Base-by-base conservation (phyloP, 2,329 filamentous ascomycete species). In the Coniochaeta sp. region DNA sequence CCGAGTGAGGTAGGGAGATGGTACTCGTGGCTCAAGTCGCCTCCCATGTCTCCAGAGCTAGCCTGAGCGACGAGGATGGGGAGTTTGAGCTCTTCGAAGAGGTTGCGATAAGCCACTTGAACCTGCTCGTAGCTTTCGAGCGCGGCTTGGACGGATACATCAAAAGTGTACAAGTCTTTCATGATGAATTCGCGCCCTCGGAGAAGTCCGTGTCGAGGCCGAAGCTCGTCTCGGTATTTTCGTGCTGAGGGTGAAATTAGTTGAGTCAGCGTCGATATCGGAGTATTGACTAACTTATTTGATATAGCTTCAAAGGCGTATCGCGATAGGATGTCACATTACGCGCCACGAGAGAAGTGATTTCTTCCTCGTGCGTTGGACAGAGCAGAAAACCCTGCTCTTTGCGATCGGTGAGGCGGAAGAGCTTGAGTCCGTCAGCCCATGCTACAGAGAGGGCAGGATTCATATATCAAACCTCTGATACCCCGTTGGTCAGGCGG, bases 121-220 rank as follows among this genome's bases (percentile, higher is more conserved):
- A 96, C 91, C 47, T 86, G 76, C 7, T 84, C 74, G 66, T 99
- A 99, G 0, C 93, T 96, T 57, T 83, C 75, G n/a, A 93, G 77
- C 1, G 93, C 93, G n/a, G 83, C 77, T 28, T 83, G 75, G 0
- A 79, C 71, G 4, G 81, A 88, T 38, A 81, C 76, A 69, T 99
- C 95, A 69, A 99, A 99, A 0, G 93, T 97, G 72, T 99, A 99
- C 1, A 99, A 82, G 72, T 99, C 95, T 74, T 99, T 99, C 95
- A 99, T 99, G 66, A 91, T 76, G 68, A 99, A 99, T 69, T 99
- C 95, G 62, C 92, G 87, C 0, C 91, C 89, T 10, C 95, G 87
- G 9, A 99, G 79, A 1, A 99, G 79, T 14, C 95, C 95, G 67
- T 96, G 90, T 34, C 95, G 85, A 22, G 95, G 95, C 28, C 95